Evolutionary conservation across 352 stramenopile species (phyloP), one percentile per base, ranked within the genome.

Genomic region (Aphanomyces invadans): DNA sequence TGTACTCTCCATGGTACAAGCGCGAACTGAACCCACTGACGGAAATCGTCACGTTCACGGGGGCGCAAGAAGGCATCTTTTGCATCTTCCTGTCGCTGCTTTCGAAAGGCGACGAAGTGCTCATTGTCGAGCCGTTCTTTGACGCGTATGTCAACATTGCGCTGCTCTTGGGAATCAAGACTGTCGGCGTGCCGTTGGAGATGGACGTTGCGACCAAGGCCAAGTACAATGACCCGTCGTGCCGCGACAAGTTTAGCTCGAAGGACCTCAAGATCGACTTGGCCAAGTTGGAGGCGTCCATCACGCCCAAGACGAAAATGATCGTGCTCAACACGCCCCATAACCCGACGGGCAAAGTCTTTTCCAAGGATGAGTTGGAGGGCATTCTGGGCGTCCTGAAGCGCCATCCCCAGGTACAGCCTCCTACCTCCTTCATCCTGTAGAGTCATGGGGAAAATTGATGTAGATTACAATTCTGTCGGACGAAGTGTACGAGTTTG

Each of bases 401-500:
- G 9, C 73, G 75, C 55, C 71, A 97, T 67, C 87, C 91, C 26
- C 79, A 91, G 49, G 74, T 92, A 66, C 39, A n/a, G n/a, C n/a
- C n/a, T n/a, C n/a, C n/a, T n/a, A n/a, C n/a, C n/a, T n/a, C 17
- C 25, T 3, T 9, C 54, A n/a, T 2, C 11, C 31, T 52, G 33
- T 4, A n/a, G 21, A 15, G 2, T n/a, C 19, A 10, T 53, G 29
- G 19, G 46, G 21, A 38, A 2, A 2, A 19, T 15, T 62, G 33
- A 19, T 53, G n/a, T 56, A 65, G 59, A 59, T 92, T 67, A 85
- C 98, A 23, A 83, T 98, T 26, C 82, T 99, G 39, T 98, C 91
- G 23, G 96, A 99, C 77, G 96, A 99, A 77, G 96, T 99, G 26
- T 98, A 99, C 79, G 97, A 99, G 74, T 97, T 97, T 76, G 98